Conservation (phyloP, 2,329 filamentous ascomycete species). For the Chrysoporthe deuterocubensis region DNA sequence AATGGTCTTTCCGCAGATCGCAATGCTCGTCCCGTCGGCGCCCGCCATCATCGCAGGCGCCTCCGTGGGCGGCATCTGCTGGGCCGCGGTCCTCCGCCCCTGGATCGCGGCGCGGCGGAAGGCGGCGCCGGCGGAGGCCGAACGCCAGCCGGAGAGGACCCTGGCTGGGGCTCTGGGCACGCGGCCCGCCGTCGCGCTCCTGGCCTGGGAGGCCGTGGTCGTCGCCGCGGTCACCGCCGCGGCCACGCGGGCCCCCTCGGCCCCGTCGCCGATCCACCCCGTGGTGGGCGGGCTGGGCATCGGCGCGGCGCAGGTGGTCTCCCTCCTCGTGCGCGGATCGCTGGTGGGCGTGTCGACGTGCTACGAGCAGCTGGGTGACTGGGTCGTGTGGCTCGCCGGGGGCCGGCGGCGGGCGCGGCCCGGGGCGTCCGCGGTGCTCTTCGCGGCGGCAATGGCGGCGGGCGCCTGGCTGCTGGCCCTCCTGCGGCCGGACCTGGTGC, state of each 20-base stretch:
- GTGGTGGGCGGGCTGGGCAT: constrained; percentile 63
- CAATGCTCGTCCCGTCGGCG: constrained; percentile 55
- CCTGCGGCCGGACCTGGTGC: constrained; percentile 38
- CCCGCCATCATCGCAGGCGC: constrained; percentile 58
- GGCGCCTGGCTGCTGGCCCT: constrained; percentile 47
- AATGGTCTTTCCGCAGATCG: constrained; percentile 65
- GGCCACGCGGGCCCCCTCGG: constrained; percentile 39
- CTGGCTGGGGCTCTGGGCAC: constrained; percentile 47
- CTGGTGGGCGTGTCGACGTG: constrained; percentile 65
- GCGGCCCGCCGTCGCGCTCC: constrained; percentile 41
- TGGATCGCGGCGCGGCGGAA: constrained; percentile 34
- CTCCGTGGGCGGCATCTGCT: constrained; percentile 58
- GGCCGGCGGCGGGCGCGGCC: constrained; percentile 38
- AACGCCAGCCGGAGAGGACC: constrained; percentile 15
- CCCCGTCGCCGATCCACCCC: constrained; percentile 46
- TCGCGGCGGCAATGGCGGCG: constrained; percentile 54
- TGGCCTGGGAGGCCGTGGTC: constrained; percentile 49
- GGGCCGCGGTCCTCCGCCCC: constrained; percentile 49
- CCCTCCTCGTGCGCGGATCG: constrained; percentile 54
- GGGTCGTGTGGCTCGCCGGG: constrained; percentile 50
- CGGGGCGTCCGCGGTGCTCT: constrained; percentile 50
- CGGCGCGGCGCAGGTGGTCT: constrained; percentile 60
- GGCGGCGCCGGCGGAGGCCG: neutral
- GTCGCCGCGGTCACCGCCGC: constrained; percentile 47
- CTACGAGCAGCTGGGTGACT: constrained; percentile 64